These are phyloP conservation scores for Pyricularia grisea DNA, from an alignment of 2,329 filamentous ascomycete species.

Conservation along the genomic window DNA sequence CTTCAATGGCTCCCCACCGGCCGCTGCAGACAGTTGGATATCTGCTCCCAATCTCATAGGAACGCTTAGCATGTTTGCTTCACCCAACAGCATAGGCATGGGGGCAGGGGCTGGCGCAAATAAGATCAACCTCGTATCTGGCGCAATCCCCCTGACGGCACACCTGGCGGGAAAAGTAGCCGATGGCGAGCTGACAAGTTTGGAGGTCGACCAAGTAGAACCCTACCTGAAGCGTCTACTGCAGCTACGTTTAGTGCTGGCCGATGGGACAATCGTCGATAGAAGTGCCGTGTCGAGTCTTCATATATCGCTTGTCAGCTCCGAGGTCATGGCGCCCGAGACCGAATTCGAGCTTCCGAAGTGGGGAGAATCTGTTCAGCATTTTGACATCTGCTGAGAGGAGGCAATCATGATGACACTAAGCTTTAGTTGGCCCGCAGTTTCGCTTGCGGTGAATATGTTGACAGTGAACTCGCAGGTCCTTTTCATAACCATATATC, in stretches of 20 bases:
- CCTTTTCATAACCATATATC: too few relatives aligned
- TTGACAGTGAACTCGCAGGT: too few relatives aligned
- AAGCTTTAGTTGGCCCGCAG: background rate
- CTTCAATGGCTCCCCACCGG: conserved; percentile 49
- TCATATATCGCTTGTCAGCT: conserved; percentile 25
- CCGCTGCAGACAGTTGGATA: conserved; percentile 38
- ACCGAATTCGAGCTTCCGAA: conserved; percentile 23
- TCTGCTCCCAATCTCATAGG: conserved; percentile 48
- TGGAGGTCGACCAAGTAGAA: conserved; percentile 25
- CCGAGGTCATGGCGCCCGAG: conserved; percentile 23
- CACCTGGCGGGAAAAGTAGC: conserved; percentile 33
- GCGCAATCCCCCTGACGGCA: conserved; percentile 42
- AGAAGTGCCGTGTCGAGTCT: conserved; percentile 21
- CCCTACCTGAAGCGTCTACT: conserved; percentile 32
- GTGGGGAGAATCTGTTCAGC: conserved; percentile 20
- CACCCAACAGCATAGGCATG: conserved; percentile 12
- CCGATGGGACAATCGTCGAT: conserved; percentile 18
- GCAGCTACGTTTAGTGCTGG: conserved; percentile 20
- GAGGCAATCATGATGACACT: background rate
- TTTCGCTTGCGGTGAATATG: background rate
- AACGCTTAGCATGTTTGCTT: conserved; percentile 46
- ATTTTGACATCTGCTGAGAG: conserved; percentile 13
- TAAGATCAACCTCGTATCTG: conserved; percentile 28
- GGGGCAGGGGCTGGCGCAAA: conserved; percentile 21
- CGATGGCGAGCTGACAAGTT: conserved; percentile 22